phyloP scores from a whole-genome alignment of 2,329 filamentous ascomycete species.

The Colletotrichum theobromicola region DNA sequence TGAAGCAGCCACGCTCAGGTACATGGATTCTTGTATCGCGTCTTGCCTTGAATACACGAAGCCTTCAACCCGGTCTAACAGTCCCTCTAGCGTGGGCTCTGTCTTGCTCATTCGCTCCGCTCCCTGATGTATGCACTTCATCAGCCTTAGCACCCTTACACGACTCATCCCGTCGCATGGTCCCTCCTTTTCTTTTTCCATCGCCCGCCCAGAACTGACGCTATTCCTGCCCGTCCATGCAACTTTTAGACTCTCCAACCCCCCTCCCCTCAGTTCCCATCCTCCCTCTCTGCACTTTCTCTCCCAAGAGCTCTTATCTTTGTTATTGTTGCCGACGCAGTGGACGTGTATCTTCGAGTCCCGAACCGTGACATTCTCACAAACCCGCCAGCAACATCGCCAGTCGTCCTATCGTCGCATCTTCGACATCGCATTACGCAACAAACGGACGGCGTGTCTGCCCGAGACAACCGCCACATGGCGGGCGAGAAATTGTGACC shows the following conservation, averaged over 20 bases:
- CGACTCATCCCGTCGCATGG: slow-evolving; percentile 16
- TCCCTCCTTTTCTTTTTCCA: slow-evolving; percentile 15
- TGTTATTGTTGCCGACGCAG: background rate
- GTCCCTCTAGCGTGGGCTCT: slow-evolving; percentile 4
- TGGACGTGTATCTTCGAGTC: background rate
- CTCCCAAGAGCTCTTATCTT: background rate
- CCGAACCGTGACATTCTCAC: background rate
- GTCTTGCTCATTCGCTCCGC: background rate
- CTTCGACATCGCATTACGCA: background rate
- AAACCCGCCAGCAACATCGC: accelerated
- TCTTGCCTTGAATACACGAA: background rate
- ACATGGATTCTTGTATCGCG: background rate
- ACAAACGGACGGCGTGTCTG: background rate
- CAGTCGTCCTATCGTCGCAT: background rate
- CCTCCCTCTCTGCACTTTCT: background rate
- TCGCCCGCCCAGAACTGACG: background rate
- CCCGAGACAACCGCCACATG: background rate
- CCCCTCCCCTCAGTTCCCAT: background rate
- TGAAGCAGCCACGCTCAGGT: slow-evolving; percentile 14
- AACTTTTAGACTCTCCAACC: slow-evolving; percentile 10
- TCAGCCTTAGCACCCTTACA: slow-evolving; percentile 18
- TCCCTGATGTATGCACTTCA: slow-evolving; percentile 2
- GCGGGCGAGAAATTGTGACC: slow-evolving; percentile 15
- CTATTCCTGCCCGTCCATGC: background rate
- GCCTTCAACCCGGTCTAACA: slow-evolving; percentile 11